phyloP scores from a whole-genome alignment of 805 yeast genomes.

The Lipomyces sp. region DNA sequence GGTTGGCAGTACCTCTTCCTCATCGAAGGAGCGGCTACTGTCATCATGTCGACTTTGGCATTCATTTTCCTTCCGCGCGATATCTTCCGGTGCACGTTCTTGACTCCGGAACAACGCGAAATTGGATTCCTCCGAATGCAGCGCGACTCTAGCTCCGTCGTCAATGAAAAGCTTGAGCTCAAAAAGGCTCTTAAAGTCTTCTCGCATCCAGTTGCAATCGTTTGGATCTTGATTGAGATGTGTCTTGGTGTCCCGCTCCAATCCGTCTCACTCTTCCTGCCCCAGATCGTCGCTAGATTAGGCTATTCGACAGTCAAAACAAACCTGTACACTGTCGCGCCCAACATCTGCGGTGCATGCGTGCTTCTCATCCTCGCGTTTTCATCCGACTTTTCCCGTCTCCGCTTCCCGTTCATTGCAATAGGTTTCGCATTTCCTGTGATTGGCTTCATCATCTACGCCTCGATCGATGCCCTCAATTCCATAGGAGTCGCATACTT shows the following conservation, averaged over 20 bases:
- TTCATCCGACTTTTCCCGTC: constrained; percentile 48
- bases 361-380: constrained; percentile 49
- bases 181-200: constrained; percentile 48
- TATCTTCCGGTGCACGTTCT: constrained; percentile 57
- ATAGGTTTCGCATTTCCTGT: constrained; percentile 49
- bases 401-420: constrained; percentile 50
- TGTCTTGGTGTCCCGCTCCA: constrained; percentile 25
- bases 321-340: constrained; percentile 46
- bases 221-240: constrained; percentile 19
- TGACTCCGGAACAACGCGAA: constrained; percentile 58
- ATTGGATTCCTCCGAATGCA: constrained; percentile 62
- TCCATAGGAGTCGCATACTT: constrained; percentile 52
- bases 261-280: constrained; percentile 40
- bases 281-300: constrained; percentile 58
- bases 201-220: constrained; percentile 15
- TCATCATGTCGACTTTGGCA: constrained; percentile 55
- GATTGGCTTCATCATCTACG: constrained; percentile 55
- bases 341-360: constrained; percentile 55
- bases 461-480: constrained; percentile 49
- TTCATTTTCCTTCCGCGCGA: constrained; percentile 60
- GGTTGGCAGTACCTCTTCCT: constrained; percentile 69
- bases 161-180: constrained; percentile 47
- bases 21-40: constrained; percentile 63
- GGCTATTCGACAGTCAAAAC: constrained; percentile 71
- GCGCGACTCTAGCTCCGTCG: constrained; percentile 62